Conservation (phyloP, 352 stramenopile species). For the Pythium dissotocum region DNA sequence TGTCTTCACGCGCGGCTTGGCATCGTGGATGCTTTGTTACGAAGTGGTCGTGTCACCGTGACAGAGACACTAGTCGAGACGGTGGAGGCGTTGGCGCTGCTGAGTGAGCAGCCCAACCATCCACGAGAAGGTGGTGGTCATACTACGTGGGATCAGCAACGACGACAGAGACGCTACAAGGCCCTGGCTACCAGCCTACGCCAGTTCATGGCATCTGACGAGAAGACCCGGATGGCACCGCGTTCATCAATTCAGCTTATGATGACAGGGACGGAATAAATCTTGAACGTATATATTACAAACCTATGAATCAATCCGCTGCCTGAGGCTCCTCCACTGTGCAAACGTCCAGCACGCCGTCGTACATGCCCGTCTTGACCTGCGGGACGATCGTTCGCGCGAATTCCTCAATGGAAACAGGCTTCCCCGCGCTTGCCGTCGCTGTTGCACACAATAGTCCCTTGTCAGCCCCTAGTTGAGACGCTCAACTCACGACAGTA, state of each 20-base stretch:
- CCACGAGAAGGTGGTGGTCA: background rate
- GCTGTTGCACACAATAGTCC: background rate
- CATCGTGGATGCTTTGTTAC: constrained; percentile 21
- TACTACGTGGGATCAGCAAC: background rate
- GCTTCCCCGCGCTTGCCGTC: constrained; percentile 6
- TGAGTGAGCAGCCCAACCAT: background rate
- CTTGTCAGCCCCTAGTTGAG: no score
- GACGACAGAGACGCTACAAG: background rate
- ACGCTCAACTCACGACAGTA: no score
- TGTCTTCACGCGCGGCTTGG: constrained; percentile 6
- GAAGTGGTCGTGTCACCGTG: constrained; percentile 6
- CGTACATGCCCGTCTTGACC: constrained; percentile 24
- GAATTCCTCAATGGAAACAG: constrained; percentile 27
- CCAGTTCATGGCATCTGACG: background rate
- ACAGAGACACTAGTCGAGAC: constrained; percentile 3
- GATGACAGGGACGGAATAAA: background rate
- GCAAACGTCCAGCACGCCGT: constrained; percentile 19
- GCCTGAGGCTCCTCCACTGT: background rate
- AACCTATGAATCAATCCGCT: background rate
- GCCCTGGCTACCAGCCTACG: background rate
- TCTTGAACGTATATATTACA: constrained; percentile 16
- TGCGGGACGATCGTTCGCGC: constrained; percentile 21
- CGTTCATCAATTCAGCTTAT: background rate
- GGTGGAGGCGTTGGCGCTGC: constrained; percentile 6
- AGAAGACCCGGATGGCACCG: background rate